Evolutionary conservation across 2,329 filamentous ascomycete genomes (phyloP).

Genomic region (Cladosporium sp.): DNA sequence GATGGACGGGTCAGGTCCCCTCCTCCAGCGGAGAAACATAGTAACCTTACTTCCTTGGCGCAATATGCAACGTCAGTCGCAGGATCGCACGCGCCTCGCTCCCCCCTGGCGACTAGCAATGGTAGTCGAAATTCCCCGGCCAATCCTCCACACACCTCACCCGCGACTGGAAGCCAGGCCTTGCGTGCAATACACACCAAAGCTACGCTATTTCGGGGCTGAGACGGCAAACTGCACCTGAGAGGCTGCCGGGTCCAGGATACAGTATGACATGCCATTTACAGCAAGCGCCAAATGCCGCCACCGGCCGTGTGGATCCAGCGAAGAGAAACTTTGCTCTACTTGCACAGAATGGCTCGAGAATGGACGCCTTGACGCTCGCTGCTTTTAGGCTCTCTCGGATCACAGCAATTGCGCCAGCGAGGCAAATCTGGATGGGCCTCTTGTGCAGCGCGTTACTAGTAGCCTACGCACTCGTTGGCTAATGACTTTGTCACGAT

Average conservation of each 20-base stretch:
- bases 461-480: neutral
- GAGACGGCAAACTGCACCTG: neutral
- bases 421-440: neutral
- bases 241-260: neutral
- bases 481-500: neutral
- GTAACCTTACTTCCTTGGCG: conserved; percentile 1
- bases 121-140: conserved; percentile 8
- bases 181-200: neutral
- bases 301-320: neutral
- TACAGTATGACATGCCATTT: neutral
- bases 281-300: neutral
- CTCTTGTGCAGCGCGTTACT: neutral
- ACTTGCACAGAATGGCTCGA: neutral
- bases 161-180: neutral
- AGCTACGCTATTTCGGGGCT: conserved; percentile 16
- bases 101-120: conserved; percentile 7
- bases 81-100: conserved; percentile 8
- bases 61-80: conserved; percentile 14
- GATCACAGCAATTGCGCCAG: neutral
- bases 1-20: neutral
- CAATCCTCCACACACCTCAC: conserved; percentile 17
- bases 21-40: neutral
- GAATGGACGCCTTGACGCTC: neutral
- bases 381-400: conserved; percentile 5
- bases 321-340: neutral